Conservation (phyloP, 306 rosid genomes). For the Alnus glutinosa region DNA sequence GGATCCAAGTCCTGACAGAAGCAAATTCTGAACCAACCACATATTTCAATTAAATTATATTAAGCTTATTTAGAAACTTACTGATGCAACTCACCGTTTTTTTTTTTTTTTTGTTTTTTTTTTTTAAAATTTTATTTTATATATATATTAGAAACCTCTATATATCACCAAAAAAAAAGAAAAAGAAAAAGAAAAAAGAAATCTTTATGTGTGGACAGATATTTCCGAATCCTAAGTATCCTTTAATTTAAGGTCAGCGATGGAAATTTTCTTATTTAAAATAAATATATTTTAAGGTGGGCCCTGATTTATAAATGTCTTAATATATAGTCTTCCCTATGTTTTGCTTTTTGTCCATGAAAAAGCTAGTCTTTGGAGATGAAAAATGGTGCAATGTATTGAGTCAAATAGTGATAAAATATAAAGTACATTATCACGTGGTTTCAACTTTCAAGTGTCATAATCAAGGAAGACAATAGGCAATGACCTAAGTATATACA, state of each 20-base stretch:
- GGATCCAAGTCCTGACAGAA: no score
- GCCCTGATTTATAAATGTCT: not conserved
- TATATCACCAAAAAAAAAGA: not conserved
- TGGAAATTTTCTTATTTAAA: not conserved
- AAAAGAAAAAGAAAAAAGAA: no score
- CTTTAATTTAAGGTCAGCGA: not conserved
- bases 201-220: not conserved
- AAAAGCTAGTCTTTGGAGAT: not conserved
- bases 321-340: not conserved
- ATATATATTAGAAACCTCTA: not conserved
- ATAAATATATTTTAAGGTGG: not conserved
- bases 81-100: no score
- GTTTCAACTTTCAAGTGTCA: not conserved
- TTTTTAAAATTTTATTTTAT: no score
- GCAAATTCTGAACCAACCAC: no score
- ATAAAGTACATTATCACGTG: not conserved
- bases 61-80: no score
- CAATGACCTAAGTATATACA: not conserved
- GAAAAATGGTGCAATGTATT: not conserved
- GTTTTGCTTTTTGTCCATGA: not conserved
- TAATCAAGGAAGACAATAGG: not conserved
- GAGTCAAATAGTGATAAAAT: not conserved
- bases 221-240: not conserved
- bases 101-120: no score
- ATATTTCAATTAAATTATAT: no score